These are phyloP conservation scores for Astrocystis sublimbata DNA, from an alignment of 495 filamentous ascomycete species.

Conservation along the genomic window DNA sequence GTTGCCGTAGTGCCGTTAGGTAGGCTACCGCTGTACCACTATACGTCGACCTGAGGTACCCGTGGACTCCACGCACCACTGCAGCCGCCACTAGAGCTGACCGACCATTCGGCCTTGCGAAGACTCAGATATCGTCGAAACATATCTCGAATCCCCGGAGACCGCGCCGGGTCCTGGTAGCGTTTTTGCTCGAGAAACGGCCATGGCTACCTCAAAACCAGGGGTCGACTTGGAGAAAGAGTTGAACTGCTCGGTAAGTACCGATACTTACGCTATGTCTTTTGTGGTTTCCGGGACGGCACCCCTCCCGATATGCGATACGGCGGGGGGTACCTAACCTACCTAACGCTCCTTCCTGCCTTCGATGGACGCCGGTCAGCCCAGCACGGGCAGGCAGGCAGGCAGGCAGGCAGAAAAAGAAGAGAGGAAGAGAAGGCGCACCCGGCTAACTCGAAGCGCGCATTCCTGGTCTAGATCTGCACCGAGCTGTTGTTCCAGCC, in stretches of 20 bases:
- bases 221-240: slow-evolving; percentile 78
- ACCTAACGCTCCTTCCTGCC: slow-evolving; percentile 24
- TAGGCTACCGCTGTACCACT: not conserved
- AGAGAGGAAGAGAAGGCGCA: not conserved
- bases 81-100: slow-evolving; percentile 2
- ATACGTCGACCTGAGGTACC: not conserved
- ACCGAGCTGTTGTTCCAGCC: slow-evolving; percentile 95
- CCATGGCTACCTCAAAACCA: slow-evolving; percentile 28
- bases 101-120: not conserved
- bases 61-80: slow-evolving; percentile 4
- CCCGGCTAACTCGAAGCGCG: not conserved
- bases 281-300: not conserved
- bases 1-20: not conserved
- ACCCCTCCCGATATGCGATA: slow-evolving; percentile 10
- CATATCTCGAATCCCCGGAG: not conserved
- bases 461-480: slow-evolving; percentile 68
- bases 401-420: not conserved
- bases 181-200: not conserved
- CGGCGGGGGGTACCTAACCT: slow-evolving; percentile 43
- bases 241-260: slow-evolving; percentile 84
- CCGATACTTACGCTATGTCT: slow-evolving; percentile 18
- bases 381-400: slow-evolving; percentile 6
- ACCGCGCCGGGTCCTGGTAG: not conserved
- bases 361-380: not conserved
- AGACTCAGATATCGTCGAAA: slow-evolving; percentile 2